A percentile compares a stretch with the other conserved stretches of the same genome.
Conservation (phyloP, 192 early-diverging fungal genomes). For the Dispira parvispora region DNA sequence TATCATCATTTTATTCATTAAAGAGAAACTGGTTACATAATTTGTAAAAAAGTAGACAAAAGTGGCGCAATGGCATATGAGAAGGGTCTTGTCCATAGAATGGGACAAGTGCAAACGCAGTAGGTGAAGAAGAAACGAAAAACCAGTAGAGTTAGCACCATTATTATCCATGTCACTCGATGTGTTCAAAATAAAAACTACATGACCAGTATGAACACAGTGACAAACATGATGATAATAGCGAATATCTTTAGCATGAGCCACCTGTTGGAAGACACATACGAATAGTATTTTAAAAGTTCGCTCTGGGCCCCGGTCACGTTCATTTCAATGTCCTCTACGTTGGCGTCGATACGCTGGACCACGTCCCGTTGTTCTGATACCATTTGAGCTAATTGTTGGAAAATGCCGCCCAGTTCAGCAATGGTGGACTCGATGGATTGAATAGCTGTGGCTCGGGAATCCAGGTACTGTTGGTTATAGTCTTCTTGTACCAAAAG, state of each 20-base stretch:
- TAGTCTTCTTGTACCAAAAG: conserved; percentile 36
- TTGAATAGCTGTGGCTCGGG: conserved; percentile 77
- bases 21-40: too few relatives aligned
- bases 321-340: conserved; percentile 81
- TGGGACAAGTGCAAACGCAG: too few relatives aligned
- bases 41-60: too few relatives aligned
- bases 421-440: conserved; percentile 95
- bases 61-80: too few relatives aligned
- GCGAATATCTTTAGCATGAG: conserved; percentile 91
- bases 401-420: conserved; percentile 82
- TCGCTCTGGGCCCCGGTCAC: conserved; percentile 79
- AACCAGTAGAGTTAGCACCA: too few relatives aligned
- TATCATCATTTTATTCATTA: too few relatives aligned
- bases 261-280: conserved; percentile 85
- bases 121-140: too few relatives aligned
- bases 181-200: too few relatives aligned
- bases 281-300: conserved; percentile 81
- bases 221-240: conserved; percentile 72
- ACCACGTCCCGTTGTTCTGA: conserved; percentile 77
- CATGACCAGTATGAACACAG: conserved; percentile 47
- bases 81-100: too few relatives aligned
- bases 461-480: conserved; percentile 74
- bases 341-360: conserved; percentile 85
- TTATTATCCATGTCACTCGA: too few relatives aligned
- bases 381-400: conserved; percentile 70